Evolutionary conservation across 1,284 basidiomycete genomes (phyloP).

Genomic region (Puccinia novopanici): DNA sequence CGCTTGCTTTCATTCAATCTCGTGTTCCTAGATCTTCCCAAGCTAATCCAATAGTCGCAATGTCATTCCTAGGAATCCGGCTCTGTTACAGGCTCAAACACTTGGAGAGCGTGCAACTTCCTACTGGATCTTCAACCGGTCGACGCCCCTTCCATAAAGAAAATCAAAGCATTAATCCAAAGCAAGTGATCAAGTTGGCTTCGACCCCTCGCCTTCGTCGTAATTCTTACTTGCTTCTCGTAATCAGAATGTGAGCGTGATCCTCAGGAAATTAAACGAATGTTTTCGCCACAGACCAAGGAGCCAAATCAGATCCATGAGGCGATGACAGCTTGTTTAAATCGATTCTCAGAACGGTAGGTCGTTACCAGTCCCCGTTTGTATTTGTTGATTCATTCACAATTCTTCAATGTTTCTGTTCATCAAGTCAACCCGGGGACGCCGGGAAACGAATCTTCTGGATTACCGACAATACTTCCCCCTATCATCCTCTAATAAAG

Average conservation of each 20-base stretch:
- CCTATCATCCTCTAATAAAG: background rate
- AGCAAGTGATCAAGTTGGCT: conserved; percentile 10
- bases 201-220: background rate
- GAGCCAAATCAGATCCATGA: conserved; percentile 20
- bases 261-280: conserved; percentile 20
- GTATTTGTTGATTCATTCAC: background rate
- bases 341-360: conserved; percentile 33
- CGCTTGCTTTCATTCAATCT: background rate
- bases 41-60: background rate
- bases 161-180: conserved; percentile 36
- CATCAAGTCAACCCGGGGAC: background rate
- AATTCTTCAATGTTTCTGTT: background rate
- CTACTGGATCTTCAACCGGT: conserved; percentile 14
- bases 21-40: background rate
- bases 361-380: background rate
- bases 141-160: conserved; percentile 30
- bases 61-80: conserved; percentile 23
- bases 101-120: conserved; percentile 34
- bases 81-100: conserved; percentile 1
- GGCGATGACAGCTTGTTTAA: conserved; percentile 18
- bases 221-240: background rate
- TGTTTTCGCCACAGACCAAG: background rate
- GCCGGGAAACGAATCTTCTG: conserved; percentile 12
- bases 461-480: conserved; percentile 26
- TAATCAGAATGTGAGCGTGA: conserved; percentile 20